phyloP scores from a whole-genome alignment of 2,329 filamentous ascomycete genomes.

The Neurospora sp. region DNA sequence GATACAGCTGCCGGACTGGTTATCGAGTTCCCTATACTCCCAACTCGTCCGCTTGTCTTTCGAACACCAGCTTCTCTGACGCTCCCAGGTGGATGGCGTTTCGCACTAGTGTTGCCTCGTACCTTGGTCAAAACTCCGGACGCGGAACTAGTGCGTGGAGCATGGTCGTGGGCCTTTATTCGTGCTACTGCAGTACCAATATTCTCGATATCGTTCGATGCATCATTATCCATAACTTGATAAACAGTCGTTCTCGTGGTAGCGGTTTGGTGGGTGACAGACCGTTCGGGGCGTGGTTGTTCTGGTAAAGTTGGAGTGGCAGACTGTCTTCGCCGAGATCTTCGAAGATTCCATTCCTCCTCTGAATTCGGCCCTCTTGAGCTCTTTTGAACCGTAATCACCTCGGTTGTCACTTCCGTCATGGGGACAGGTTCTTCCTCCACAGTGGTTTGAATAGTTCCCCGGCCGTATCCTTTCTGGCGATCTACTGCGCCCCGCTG shows the following conservation, averaged over 20 bases:
- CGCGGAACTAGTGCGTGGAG: conserved; percentile 39
- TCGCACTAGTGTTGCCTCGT: conserved; percentile 29
- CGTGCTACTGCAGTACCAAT: conserved; percentile 44
- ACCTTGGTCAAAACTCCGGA: conserved; percentile 54
- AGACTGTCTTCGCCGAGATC: conserved; percentile 53
- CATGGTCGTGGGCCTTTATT: conserved; percentile 44
- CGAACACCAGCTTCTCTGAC: conserved; percentile 44
- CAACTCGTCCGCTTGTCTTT: conserved; percentile 57
- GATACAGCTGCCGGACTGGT: conserved; percentile 32
- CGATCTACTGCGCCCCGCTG: conserved; percentile 56
- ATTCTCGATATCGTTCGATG: conserved; percentile 63
- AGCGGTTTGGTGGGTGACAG: conserved; percentile 65
- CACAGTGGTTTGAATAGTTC: conserved; percentile 32
- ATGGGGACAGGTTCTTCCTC: conserved; percentile 41
- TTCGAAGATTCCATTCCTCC: conserved; percentile 71
- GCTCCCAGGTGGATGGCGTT: conserved; percentile 27
- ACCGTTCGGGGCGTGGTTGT: conserved; percentile 32
- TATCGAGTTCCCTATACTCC: conserved; percentile 39
- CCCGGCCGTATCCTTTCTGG: conserved; percentile 57
- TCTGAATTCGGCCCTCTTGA: conserved; percentile 62
- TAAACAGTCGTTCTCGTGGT: conserved; percentile 48
- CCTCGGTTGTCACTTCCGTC: conserved; percentile 40
- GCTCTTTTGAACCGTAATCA: conserved; percentile 49
- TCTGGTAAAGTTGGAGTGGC: conserved; percentile 53
- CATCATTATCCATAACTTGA: conserved; percentile 54